Evolutionary conservation across 768 basidiomycete genomes (phyloP).

Genomic region (Russula ochroleuca): DNA sequence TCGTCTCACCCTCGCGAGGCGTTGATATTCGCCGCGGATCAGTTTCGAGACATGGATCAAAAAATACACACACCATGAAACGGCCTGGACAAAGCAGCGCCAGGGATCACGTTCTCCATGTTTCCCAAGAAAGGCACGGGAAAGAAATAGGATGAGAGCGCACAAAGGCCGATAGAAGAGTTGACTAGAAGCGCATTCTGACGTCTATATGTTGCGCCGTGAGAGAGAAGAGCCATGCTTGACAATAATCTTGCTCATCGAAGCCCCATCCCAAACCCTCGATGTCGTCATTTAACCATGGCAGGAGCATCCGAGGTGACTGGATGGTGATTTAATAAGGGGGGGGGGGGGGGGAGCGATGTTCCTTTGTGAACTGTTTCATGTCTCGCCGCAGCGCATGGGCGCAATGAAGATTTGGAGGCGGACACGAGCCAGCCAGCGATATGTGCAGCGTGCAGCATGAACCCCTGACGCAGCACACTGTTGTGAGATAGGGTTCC

Average conservation of each 20-base stretch:
- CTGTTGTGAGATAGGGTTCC: neutral
- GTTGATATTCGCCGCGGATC: neutral
- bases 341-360: neutral
- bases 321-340: neutral
- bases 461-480: neutral
- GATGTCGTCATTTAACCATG: slow-evolving; percentile 2
- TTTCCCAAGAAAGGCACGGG: too few species aligned
- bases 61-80: too few species aligned
- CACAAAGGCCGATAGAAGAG: neutral
- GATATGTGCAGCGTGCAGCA: neutral
- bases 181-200: neutral
- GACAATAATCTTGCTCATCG: neutral
- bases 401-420: neutral
- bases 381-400: neutral
- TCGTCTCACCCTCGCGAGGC: neutral
- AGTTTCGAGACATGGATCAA: neutral
- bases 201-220: neutral
- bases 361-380: neutral
- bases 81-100: too few species aligned
- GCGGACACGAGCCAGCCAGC: neutral
- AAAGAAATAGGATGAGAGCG: neutral
- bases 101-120: too few species aligned
- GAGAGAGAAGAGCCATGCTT: neutral
- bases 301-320: too few species aligned
- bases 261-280: neutral